Conservation (phyloP, 2,329 filamentous ascomycete species). For the Uncinocarpus reesii region DNA sequence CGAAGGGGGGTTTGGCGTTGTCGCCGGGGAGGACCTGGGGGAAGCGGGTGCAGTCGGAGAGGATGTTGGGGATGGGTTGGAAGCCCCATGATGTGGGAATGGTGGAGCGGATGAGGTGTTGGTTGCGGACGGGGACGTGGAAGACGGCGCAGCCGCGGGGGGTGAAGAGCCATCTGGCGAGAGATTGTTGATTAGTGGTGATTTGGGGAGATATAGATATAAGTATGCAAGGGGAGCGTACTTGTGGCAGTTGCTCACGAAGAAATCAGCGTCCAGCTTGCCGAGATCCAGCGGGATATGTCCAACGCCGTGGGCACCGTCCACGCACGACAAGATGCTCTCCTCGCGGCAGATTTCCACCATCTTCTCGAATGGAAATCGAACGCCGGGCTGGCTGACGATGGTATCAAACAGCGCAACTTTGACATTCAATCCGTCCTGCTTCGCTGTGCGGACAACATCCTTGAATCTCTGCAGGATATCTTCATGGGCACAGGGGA, state of each 20-base stretch:
- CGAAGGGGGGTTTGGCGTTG: conserved; percentile 48
- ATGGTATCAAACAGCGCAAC: conserved; percentile 72
- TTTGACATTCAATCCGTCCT: conserved; percentile 52
- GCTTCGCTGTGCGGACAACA: conserved; percentile 45
- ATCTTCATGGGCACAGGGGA: conserved; percentile 60
- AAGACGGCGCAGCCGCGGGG: conserved; percentile 73
- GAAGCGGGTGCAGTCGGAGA: conserved; percentile 8
- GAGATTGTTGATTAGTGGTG: not conserved
- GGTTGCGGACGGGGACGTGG: conserved; percentile 67
- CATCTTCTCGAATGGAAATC: conserved; percentile 66
- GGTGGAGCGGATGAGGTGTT: conserved; percentile 61
- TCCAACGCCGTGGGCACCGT: conserved; percentile 77
- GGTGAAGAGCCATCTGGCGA: conserved; percentile 61
- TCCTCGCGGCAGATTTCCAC: conserved; percentile 54
- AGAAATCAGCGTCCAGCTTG: conserved; percentile 67
- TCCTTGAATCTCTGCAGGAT: conserved; percentile 52
- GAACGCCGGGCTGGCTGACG: conserved; percentile 64
- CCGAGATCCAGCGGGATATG: conserved; percentile 62
- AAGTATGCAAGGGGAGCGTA: conserved; percentile 14
- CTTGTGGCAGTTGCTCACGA: conserved; percentile 79
- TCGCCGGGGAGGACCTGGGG: conserved; percentile 5
- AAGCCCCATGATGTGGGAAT: conserved; percentile 76
- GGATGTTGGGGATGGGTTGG: conserved; percentile 34
- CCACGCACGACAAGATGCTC: conserved; percentile 62
- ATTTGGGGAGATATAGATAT: not conserved